These are phyloP conservation scores for Diaporthe longicolla DNA, from an alignment of 2,329 filamentous ascomycete species.

Conservation along the genomic window DNA sequence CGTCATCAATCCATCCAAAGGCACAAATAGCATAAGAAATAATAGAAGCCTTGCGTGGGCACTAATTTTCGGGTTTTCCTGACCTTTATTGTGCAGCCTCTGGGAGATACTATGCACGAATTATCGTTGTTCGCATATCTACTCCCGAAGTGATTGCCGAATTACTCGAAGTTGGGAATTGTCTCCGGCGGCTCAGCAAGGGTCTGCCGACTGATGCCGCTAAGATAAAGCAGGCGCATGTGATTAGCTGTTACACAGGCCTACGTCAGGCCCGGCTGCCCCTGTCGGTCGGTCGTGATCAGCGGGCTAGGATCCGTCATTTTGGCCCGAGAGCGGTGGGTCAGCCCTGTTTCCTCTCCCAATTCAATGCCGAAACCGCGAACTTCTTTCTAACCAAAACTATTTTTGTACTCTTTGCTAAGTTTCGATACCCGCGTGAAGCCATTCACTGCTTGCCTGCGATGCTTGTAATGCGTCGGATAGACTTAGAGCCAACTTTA, in stretches of 20 bases:
- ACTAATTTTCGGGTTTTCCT: no score
- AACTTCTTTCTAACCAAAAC: neutral
- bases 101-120: no score
- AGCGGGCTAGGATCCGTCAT: slow-evolving; percentile 16
- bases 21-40: neutral
- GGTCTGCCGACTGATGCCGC: slow-evolving; percentile 3
- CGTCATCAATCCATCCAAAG: neutral
- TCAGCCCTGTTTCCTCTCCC: neutral
- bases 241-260: slow-evolving; percentile 11
- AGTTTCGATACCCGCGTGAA: neutral
- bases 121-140: no score
- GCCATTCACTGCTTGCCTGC: neutral
- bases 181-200: neutral
- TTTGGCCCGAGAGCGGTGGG: slow-evolving; percentile 26
- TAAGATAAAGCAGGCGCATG: slow-evolving; percentile 31
- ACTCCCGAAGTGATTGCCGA: slow-evolving; percentile 6
- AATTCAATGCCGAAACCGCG: slow-evolving; percentile 31
- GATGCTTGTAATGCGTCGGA: slow-evolving; percentile 9
- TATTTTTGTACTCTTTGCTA: neutral
- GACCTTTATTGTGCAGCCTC: no score
- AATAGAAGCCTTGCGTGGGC: no score
- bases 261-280: slow-evolving; percentile 21
- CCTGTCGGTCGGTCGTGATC: slow-evolving; percentile 29
- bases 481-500: slow-evolving; percentile 9
- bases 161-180: neutral